A percentile compares a stretch with the other conserved stretches of the same genome.
These are phyloP conservation scores for Sporothrix pseudoabietina DNA, from an alignment of 2,329 filamentous ascomycete species.

Conservation along the genomic window DNA sequence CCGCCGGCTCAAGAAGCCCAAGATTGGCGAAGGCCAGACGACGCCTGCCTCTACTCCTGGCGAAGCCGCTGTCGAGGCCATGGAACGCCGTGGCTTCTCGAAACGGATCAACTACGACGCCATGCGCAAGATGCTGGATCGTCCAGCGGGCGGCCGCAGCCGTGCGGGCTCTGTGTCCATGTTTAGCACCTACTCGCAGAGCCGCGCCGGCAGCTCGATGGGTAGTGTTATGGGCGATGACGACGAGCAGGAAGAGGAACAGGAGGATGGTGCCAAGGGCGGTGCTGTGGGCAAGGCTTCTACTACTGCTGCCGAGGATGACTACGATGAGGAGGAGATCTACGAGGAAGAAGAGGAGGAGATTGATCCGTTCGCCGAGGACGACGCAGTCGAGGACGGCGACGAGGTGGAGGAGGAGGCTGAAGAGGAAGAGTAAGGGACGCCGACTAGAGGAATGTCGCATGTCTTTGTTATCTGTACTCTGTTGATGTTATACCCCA, in stretches of 20 bases:
- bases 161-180: conserved; percentile 52
- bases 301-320: conserved; percentile 5
- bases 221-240: conserved; percentile 34
- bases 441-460: background rate
- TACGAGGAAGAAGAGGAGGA: conserved; percentile 33
- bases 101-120: conserved; percentile 75
- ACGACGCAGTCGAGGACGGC: conserved; percentile 26
- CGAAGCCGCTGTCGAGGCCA: conserved; percentile 68
- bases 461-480: background rate
- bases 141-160: conserved; percentile 41
- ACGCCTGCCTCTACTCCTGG: conserved; percentile 67
- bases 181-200: conserved; percentile 48
- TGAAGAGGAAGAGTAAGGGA: conserved; percentile 26
- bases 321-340: conserved; percentile 28
- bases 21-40: conserved; percentile 67
- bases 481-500: background rate
- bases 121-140: conserved; percentile 60
- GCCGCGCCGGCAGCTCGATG: conserved; percentile 42
- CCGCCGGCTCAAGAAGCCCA: conserved; percentile 56
- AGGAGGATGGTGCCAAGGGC: background rate
- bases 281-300: conserved; percentile 1
- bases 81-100: conserved; percentile 69
- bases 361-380: conserved; percentile 32
- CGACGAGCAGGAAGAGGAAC: conserved; percentile 31
- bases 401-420: conserved; percentile 27